Conservation (phyloP, 768 basidiomycete species). For the Gyrodon lividus region DNA sequence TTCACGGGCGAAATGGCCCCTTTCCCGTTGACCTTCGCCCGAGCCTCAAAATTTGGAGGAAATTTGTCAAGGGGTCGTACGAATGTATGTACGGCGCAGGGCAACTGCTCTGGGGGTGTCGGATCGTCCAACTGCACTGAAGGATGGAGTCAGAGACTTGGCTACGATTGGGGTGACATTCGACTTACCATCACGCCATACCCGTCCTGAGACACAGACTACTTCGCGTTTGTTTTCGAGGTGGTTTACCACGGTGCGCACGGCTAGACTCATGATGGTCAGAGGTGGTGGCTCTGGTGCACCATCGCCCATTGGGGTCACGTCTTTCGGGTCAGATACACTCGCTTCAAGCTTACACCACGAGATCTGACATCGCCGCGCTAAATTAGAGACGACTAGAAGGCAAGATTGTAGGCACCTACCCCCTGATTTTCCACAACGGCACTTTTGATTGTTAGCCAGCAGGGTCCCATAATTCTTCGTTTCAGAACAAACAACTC, state of each 20-base stretch:
- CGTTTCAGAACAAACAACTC: conserved; percentile 92
- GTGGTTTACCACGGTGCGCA: conserved; percentile 92
- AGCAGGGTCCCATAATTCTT: conserved; percentile 99
- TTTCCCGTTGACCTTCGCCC: conserved; percentile 61
- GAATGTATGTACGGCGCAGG: conserved; percentile 81
- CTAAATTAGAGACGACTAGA: neutral
- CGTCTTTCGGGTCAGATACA: conserved; percentile 81
- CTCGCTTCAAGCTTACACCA: conserved; percentile 96
- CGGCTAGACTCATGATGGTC: conserved; percentile 84
- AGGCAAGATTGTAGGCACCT: conserved; percentile 24
- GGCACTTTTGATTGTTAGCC: conserved; percentile 83
- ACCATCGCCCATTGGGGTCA: conserved; percentile 77
- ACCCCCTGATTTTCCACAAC: conserved; percentile 79
- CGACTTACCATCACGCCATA: conserved; percentile 72
- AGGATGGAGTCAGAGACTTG: neutral
- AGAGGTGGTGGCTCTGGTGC: conserved; percentile 83
- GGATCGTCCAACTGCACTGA: conserved; percentile 88
- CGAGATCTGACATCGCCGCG: conserved; percentile 62
- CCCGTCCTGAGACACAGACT: conserved; percentile 79
- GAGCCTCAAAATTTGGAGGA: conserved; percentile 78
- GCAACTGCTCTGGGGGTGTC: conserved; percentile 83
- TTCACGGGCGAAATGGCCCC: conserved; percentile 70
- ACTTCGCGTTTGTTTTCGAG: conserved; percentile 92
- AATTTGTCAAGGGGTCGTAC: conserved; percentile 88
- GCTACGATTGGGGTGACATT: neutral